Percentiles rank a stretch among this genome's conserved stretches.
These are phyloP conservation scores for Penicillium sp. DNA, from an alignment of 2,329 filamentous ascomycete genomes.

Conservation along the genomic window DNA sequence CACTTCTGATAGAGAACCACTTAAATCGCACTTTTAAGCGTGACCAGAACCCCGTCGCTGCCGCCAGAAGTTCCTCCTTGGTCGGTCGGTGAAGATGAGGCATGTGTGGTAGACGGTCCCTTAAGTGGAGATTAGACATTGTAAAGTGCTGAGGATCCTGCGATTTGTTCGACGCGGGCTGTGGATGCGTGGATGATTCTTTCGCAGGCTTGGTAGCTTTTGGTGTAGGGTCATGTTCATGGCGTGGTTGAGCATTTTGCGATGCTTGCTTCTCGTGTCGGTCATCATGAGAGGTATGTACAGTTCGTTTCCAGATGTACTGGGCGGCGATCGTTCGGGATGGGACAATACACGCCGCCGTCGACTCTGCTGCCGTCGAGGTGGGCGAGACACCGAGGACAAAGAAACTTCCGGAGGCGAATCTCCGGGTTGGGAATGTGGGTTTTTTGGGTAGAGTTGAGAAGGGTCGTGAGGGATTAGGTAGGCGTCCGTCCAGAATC, in stretches of 20 bases:
- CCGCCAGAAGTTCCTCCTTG: conserved; percentile 89
- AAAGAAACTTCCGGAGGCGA: conserved; percentile 58
- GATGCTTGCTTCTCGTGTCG: conserved; percentile 14
- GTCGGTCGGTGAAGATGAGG: conserved; percentile 80
- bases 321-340: conserved; percentile 35
- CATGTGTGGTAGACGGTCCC: conserved; percentile 67
- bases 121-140: conserved; percentile 46
- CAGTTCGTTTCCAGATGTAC: conserved; percentile 32
- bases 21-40: conserved; percentile 90
- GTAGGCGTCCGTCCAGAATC: conserved; percentile 15
- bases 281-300: conserved; percentile 33
- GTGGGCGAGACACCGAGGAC: conserved; percentile 49
- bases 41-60: conserved; percentile 90
- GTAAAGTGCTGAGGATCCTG: conserved; percentile 24
- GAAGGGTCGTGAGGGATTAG: conserved; percentile 15
- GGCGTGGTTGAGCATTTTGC: conserved; percentile 16
- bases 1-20: conserved; percentile 94
- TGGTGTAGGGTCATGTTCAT: conserved; percentile 15
- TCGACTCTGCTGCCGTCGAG: conserved; percentile 35
- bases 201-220: conserved; percentile 9
- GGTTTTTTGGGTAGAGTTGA: conserved; percentile 27
- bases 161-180: conserved; percentile 22
- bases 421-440: conserved; percentile 52
- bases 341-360: conserved; percentile 33
- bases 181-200: conserved; percentile 3